Evolutionary conservation across 1,139 yeast genomes (phyloP), one percentile per base, ranked within the genome.

Genomic region (Blastobotrys indianensis): DNA sequence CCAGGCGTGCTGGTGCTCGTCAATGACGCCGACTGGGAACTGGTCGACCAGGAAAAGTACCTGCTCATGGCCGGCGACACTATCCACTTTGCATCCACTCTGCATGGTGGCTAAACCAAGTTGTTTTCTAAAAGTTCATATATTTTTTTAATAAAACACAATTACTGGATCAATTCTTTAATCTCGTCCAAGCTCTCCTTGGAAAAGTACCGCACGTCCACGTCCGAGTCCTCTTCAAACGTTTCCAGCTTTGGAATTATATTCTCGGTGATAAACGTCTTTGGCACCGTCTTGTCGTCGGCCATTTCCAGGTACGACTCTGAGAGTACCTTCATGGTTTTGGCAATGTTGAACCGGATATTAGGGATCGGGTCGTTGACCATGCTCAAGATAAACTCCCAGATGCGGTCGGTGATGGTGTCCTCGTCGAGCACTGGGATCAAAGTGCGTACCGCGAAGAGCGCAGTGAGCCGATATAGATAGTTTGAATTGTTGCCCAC

Each of bases 11-110:
- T 92, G 52, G 96, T 92, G 7, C 73, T 92, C 47, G 83, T 92
- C 53, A 92, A 92, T 60, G 98, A 92, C 60, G 82, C 95, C 0
- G 98, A 92, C 66, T 92, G 98, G 98, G 98, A 92, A 60, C 68
- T 92, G 29, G 95, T 88, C 62, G 97, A 90, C 10, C 88, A 82
- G 66, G 92, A 85, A 57, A 83, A 78, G 8, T 88, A 88, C 57
- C 78, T 74, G 13, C 65, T 92, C 16, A 85, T 85, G 60, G 69
- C 76, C 40, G 83, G 86, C 12, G 98, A 92, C 65, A 74, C 79
- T 28, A 75, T 92, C 37, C 79, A 94, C 3, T 90, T 92, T 60
- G 92, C 97, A 4, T 85, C 95, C 43, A 92, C 98, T 2, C 72
- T 92, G 51, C 98, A 92, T 59, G 98, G 98, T 11, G 98, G 98